Percentiles rank a stretch among this genome's conserved stretches.
phyloP scores from a whole-genome alignment of 2,329 filamentous ascomycete species.

The Remersonia thermophila region DNA sequence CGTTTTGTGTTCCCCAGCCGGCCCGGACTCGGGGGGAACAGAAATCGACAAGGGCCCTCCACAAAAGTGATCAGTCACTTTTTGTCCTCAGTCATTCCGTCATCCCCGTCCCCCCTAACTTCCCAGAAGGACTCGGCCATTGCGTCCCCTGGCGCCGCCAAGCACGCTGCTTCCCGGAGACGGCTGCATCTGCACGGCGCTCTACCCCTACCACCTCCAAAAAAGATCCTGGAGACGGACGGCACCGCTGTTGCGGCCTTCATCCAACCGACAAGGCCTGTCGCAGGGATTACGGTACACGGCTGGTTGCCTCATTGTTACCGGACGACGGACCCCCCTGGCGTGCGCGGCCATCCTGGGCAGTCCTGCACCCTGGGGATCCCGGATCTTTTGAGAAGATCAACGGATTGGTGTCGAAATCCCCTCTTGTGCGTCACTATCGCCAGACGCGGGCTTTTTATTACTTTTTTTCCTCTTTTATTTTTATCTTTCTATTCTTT shows the following conservation, averaged over 20 bases:
- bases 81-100: neutral
- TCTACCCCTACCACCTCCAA: neutral
- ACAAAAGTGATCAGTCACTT: neutral
- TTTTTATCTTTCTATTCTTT: too few relatives aligned
- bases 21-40: neutral
- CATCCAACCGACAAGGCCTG: neutral
- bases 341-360: too few relatives aligned
- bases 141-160: constrained; percentile 5
- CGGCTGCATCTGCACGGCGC: constrained; percentile 5
- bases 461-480: too few relatives aligned
- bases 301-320: constrained; percentile 2
- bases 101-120: neutral
- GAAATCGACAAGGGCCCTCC: neutral
- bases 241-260: neutral
- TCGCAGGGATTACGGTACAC: neutral
- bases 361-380: too few relatives aligned
- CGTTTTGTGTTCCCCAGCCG: constrained; percentile 1
- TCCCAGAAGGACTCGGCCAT: neutral
- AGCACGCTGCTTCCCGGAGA: constrained; percentile 5
- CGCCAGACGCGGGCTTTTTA: too few relatives aligned
- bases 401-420: too few relatives aligned
- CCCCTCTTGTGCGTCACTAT: too few relatives aligned
- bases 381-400: too few relatives aligned
- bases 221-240: neutral
- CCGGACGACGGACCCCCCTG: neutral